Percentiles rank a stretch among this genome's conserved stretches.
Conservation (phyloP, 768 basidiomycete genomes). For the Serpula lacrymans region DNA sequence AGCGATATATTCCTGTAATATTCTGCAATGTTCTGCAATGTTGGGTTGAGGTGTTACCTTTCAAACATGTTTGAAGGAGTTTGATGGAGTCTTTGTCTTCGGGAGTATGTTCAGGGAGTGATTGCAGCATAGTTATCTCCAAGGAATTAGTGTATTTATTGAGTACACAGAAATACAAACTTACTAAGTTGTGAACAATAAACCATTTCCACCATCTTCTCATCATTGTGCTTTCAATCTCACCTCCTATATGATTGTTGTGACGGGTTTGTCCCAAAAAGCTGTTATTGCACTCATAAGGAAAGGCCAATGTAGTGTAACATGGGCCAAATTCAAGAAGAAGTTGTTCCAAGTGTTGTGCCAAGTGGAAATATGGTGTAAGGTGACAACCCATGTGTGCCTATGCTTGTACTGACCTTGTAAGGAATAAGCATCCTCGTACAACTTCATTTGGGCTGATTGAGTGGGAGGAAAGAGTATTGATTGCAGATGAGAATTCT, state of each 20-base stretch:
- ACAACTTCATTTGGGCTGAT: not conserved
- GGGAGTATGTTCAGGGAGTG: too few species aligned
- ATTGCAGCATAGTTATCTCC: not conserved
- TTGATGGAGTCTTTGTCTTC: too few species aligned
- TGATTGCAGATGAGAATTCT: not conserved
- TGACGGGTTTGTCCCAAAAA: not conserved
- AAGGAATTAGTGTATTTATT: not conserved
- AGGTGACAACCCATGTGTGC: not conserved
- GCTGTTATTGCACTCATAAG: not conserved
- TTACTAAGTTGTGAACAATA: not conserved
- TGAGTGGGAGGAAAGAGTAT: not conserved
- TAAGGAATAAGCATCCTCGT: not conserved
- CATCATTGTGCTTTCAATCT: not conserved
- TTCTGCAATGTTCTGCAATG: too few species aligned
- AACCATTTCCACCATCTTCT: not conserved
- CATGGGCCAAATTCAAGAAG: not conserved
- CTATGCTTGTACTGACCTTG: not conserved
- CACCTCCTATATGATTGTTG: not conserved
- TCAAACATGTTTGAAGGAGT: too few species aligned
- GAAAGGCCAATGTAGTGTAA: not conserved
- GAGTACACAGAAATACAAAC: not conserved
- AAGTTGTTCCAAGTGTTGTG: not conserved
- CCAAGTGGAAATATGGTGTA: not conserved
- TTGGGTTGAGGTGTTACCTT: too few species aligned
- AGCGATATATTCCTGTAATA: too few species aligned